Base-by-base conservation (phyloP, 2,329 filamentous ascomycete genomes). In the Pyrenochaeta sp. region DNA sequence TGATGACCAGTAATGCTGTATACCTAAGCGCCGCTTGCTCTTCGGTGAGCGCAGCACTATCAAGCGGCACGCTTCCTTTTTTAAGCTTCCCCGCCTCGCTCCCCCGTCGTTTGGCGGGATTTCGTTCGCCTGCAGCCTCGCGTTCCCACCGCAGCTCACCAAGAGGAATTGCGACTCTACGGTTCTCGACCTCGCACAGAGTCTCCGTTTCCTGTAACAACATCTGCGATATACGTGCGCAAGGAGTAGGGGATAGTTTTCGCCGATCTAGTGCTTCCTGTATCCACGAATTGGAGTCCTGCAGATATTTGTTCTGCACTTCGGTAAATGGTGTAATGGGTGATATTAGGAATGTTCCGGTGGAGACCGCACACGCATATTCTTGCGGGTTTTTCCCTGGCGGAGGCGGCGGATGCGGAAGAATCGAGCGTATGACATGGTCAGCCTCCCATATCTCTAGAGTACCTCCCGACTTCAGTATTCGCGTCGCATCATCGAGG, bases 401-500 rank as follows among this genome's bases (percentile, higher is more conserved):
- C 48, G 84, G 79, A 12, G 83, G 83, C 2, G 88, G 87, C 1
- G 90, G 86, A 71, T 95, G 91, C 2, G 91, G 91, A 45, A 91
- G 82, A 23, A 98, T 82, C 74, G 92, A 93, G 63, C 93, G 89
- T 60, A 97, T 86, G 11, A 89, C 85, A 70, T 92, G 87, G 75
- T 97, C 93, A 4, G 89, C 89, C 61, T 97, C 93, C 93, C 93
- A 97, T 14, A 96, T 82, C 72, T 97, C 94, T 21, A 97, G 69
- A 1, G 87, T 86, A 4, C 94, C 94, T 14, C 91, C 92, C 0
- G 90, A 88, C 61, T 84, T 87, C 31, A 97, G 79, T 11, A 96
- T 78, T 15, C 93, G 89, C 40, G 94, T 78, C 57, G 88, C 89
- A 70, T 97, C 92, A 60, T 91, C 89, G 53, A 87, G 72, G n/a